Percentiles rank a stretch among this genome's conserved stretches.
Evolutionary conservation across 495 filamentous ascomycete species (phyloP).

Genomic region (Lophiostoma macrostomum): DNA sequence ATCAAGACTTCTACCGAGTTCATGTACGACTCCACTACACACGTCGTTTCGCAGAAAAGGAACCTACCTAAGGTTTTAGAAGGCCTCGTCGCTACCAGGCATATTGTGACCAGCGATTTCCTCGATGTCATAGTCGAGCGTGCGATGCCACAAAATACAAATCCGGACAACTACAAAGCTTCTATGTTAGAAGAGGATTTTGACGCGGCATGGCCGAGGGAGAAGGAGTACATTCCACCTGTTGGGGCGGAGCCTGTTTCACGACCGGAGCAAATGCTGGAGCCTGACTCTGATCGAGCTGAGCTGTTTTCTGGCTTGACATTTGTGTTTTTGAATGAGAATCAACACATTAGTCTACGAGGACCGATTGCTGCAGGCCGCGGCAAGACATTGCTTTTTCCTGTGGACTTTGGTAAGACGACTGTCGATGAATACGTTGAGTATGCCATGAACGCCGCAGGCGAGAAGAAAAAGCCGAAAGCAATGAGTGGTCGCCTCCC

Average conservation of each 20-base stretch:
- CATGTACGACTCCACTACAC: slow-evolving; percentile 67
- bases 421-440: slow-evolving; percentile 71
- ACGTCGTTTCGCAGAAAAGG: slow-evolving; percentile 83
- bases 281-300: slow-evolving; percentile 60
- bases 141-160: slow-evolving; percentile 48
- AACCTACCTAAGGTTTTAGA: slow-evolving; percentile 49
- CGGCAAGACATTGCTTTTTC: slow-evolving; percentile 73
- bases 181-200: slow-evolving; percentile 81
- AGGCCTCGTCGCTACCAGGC: slow-evolving; percentile 69
- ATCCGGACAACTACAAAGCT: slow-evolving; percentile 46
- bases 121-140: slow-evolving; percentile 56
- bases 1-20: slow-evolving; percentile 79
- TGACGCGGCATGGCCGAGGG: slow-evolving; percentile 74
- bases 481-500: slow-evolving; percentile 57
- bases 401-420: slow-evolving; percentile 61
- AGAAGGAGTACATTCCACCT: slow-evolving; percentile 66
- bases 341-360: slow-evolving; percentile 75
- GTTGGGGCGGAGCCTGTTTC: slow-evolving; percentile 69
- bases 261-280: slow-evolving; percentile 61
- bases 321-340: slow-evolving; percentile 78
- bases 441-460: slow-evolving; percentile 71
- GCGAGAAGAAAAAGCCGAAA: slow-evolving; percentile 55
- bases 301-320: slow-evolving; percentile 83
- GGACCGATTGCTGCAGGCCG: slow-evolving; percentile 71
- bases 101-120: slow-evolving; percentile 75